phyloP scores from a whole-genome alignment of 2,329 filamentous ascomycete genomes.

The Graphiopsis chlorocephala region DNA sequence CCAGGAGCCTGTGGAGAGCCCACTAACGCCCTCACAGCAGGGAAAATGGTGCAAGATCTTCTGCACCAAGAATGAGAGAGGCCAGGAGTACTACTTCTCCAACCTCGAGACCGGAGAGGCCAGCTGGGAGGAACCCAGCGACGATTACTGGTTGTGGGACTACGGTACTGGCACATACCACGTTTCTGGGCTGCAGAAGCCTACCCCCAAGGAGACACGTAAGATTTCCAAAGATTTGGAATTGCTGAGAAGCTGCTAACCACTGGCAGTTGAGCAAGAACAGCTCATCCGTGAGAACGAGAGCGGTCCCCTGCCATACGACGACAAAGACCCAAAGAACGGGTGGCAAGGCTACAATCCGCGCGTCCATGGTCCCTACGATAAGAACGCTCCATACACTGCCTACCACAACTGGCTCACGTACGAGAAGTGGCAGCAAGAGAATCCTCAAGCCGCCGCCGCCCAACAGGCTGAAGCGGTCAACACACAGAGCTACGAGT shows the following conservation, averaged over 20 bases:
- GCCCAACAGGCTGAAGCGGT: slow-evolving; percentile 40
- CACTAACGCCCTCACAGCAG: slow-evolving; percentile 9
- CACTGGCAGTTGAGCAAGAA: not conserved
- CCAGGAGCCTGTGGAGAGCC: not conserved
- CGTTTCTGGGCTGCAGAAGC: slow-evolving; percentile 26
- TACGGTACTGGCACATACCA: slow-evolving; percentile 23
- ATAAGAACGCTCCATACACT: slow-evolving; percentile 85
- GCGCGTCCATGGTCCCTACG: slow-evolving; percentile 92
- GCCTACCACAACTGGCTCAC: slow-evolving; percentile 33
- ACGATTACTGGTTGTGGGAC: slow-evolving; percentile 34
- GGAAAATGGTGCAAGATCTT: slow-evolving; percentile 26
- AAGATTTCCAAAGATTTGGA: not conserved
- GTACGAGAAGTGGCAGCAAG: slow-evolving; percentile 32
- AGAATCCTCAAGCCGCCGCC: slow-evolving; percentile 24
- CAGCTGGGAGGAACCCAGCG: slow-evolving; percentile 29
- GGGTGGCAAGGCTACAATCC: slow-evolving; percentile 74
- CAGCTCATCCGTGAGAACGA: slow-evolving; percentile 1
- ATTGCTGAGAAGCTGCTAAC: not conserved
- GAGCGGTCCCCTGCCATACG: slow-evolving; percentile 59
- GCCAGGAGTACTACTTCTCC: slow-evolving; percentile 28
- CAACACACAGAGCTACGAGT: slow-evolving; percentile 51
- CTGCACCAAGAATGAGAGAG: not conserved
- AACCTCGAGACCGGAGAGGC: slow-evolving; percentile 28
- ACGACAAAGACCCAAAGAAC: slow-evolving; percentile 19
- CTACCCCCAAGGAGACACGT: slow-evolving; percentile 15